Percentiles rank a stretch among this genome's conserved stretches.
phyloP scores from a whole-genome alignment of 768 basidiomycete genomes.

The Mycena metata region DNA sequence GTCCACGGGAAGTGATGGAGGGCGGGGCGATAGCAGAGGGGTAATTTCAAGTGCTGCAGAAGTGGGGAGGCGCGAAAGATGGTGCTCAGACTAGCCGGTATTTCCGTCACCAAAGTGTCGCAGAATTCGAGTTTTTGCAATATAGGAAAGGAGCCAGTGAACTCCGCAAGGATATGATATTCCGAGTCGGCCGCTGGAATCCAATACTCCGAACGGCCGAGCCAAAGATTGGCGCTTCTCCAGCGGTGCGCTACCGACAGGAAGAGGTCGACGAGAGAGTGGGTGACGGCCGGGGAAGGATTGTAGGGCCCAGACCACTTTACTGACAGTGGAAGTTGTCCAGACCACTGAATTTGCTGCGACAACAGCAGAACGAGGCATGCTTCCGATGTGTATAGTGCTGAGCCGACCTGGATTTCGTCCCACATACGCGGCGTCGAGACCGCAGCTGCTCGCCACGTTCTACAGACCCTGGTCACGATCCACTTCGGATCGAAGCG shows the following conservation, averaged over 20 bases:
- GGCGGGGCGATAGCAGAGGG: background rate
- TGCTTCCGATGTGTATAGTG: background rate
- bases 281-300: background rate
- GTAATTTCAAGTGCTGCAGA: background rate
- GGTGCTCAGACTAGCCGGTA: background rate
- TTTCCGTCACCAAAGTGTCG: too few species aligned
- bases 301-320: background rate
- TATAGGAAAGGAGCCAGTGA: background rate
- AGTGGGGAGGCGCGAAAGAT: background rate
- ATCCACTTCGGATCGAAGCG: background rate
- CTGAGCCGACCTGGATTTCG: background rate
- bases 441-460: conserved; percentile 1
- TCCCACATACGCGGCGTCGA: conserved; percentile 21
- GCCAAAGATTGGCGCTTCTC: background rate
- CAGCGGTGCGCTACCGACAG: conserved; percentile 18
- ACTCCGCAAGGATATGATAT: background rate
- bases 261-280: background rate
- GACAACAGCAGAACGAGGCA: background rate
- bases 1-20: background rate
- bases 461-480: background rate
- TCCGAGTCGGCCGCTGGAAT: background rate
- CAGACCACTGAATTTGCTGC: conserved; percentile 11
- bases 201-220: background rate
- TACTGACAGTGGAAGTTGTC: background rate
- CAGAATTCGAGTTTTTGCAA: background rate